phyloP scores from a whole-genome alignment of 495 filamentous ascomycete genomes.

The Hypoxylon cercidicola region DNA sequence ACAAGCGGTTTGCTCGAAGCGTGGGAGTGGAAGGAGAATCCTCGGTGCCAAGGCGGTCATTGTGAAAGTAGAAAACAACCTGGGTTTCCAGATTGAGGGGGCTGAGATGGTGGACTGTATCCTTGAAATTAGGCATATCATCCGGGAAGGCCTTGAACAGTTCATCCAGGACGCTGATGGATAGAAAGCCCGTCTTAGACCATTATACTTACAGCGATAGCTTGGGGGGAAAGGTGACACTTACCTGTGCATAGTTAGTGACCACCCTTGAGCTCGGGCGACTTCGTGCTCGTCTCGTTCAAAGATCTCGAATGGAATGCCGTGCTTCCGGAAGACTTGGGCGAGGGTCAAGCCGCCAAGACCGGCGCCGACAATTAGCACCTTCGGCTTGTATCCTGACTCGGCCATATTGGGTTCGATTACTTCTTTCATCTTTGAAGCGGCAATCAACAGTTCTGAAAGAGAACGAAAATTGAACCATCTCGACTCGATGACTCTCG shows the following conservation, averaged over 20 bases:
- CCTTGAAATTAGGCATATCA: slow-evolving; percentile 46
- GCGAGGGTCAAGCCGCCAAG: slow-evolving; percentile 64
- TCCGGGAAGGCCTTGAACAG: slow-evolving; percentile 49
- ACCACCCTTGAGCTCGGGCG: slow-evolving; percentile 49
- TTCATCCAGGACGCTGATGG: slow-evolving; percentile 34
- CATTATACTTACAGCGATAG: background rate
- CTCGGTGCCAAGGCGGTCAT: slow-evolving; percentile 40
- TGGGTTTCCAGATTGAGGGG: slow-evolving; percentile 42
- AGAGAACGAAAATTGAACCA: slow-evolving; percentile 2
- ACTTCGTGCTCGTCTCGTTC: slow-evolving; percentile 58
- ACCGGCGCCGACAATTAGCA: slow-evolving; percentile 61
- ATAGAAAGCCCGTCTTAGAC: slow-evolving; percentile 9
- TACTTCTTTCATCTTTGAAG: slow-evolving; percentile 32
- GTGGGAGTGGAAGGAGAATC: slow-evolving; percentile 29
- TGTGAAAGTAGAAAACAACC: slow-evolving; percentile 42
- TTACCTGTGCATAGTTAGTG: slow-evolving; percentile 46
- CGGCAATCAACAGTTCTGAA: background rate
- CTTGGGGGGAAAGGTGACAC: background rate
- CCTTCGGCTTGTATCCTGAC: slow-evolving; percentile 37
- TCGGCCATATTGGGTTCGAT: slow-evolving; percentile 30
- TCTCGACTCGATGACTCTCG: background rate
- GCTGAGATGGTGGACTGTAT: slow-evolving; percentile 47
- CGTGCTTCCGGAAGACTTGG: slow-evolving; percentile 61
- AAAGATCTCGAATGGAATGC: slow-evolving; percentile 63
- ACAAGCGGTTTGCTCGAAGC: slow-evolving; percentile 38